Percentiles rank a stretch among this genome's conserved stretches.
phyloP scores from a whole-genome alignment of 2,329 filamentous ascomycete genomes.

The Fusarium graminum region DNA sequence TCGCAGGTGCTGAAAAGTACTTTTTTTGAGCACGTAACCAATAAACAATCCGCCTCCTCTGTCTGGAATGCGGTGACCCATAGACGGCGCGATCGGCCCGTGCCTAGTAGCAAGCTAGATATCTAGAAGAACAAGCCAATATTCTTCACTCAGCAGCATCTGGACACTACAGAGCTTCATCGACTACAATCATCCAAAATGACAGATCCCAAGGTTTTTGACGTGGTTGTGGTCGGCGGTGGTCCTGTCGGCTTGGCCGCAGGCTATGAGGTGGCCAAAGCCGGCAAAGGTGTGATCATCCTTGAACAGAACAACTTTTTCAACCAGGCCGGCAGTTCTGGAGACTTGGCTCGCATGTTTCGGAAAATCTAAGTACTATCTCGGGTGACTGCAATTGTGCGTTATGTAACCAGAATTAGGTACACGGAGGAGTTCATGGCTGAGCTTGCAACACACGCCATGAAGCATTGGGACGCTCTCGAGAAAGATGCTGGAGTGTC shows the following conservation, averaged over 20 bases:
- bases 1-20: too few species aligned
- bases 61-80: background rate
- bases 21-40: background rate
- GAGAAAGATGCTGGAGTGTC: slow-evolving; percentile 33
- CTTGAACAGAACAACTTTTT: slow-evolving; percentile 37
- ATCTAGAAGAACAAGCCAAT: background rate
- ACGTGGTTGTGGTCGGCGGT: slow-evolving; percentile 28
- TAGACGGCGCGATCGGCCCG: background rate
- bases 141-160: rapidly evolving
- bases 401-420: background rate
- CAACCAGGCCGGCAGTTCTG: slow-evolving; percentile 30
- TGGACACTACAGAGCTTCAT: background rate
- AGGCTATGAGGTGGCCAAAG: slow-evolving; percentile 35
- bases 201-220: slow-evolving; percentile 4
- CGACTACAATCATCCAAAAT: background rate
- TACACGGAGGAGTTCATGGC: slow-evolving; percentile 39
- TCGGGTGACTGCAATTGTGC: rapidly evolving
- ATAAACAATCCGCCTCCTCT: background rate
- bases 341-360: slow-evolving; percentile 33
- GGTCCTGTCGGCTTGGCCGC: slow-evolving; percentile 30
- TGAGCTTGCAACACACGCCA: slow-evolving; percentile 20
- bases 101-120: background rate
- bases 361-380: slow-evolving; percentile 19
- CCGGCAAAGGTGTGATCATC: slow-evolving; percentile 23
- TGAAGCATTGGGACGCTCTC: slow-evolving; percentile 30